Evolutionary conservation across 1,139 yeast species (phyloP), one percentile per base, ranked within the genome.

Genomic region (Kluyveromyces sp.): DNA sequence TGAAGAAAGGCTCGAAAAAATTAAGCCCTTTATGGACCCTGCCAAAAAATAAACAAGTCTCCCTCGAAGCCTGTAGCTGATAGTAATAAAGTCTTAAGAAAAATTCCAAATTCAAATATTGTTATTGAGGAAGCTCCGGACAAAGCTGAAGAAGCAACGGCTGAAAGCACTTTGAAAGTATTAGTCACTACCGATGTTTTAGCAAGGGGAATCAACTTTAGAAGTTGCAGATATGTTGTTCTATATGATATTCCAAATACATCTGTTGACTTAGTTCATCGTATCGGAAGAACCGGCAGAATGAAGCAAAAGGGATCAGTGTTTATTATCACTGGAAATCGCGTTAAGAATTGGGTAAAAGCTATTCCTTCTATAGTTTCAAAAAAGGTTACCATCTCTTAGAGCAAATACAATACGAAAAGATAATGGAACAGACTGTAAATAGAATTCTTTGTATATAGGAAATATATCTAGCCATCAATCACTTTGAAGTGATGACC

Each of bases 251-350:
- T 89, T 43, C 98, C 98, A 3, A 74, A 77, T 47, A 81, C 84
- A 6, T 78, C 97, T 0, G 83, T 87, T 31, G 98, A 90, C 65
- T 72, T 92, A 49, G 79, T 92, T 25, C 98, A 92, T 61, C 72
- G 98, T 51, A 83, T 89, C 3, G 98, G 98, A 2, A 77, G 98
- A 67, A 92, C 97, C 0, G 97, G 97, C 4, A 72, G 98, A 61
- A 83, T 89, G 83, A 85, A 84, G 45, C 89, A 85, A 61, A 74
- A 83, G 39, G 98, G 98, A 21, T 74, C 96, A 51, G 96, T 87
- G 2, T 82, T 88, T 56, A 71, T 90, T 57, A 79, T 90, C 49
- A 75, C 76, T 35, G 83, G 83, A 56, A 80, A 81, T 53, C 70
- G 70, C 30, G 63, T 70, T 32, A 81, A 83, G 57, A 74, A 85